Evolutionary conservation across 169 alveolate genomes (phyloP), one percentile per base, ranked within the genome.

Genomic region (Plasmodium adleri): DNA sequence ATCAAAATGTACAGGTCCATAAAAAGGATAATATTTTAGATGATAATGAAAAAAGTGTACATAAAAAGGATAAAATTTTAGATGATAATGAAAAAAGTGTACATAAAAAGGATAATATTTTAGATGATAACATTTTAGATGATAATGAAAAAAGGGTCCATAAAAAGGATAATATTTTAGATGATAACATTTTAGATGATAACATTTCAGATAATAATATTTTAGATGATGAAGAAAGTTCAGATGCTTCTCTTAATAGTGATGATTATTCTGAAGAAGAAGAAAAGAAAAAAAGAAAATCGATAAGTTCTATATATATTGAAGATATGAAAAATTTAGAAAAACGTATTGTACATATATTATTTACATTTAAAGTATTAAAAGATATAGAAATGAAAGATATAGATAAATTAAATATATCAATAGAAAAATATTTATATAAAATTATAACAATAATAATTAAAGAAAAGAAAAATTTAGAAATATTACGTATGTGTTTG

Each of bases 401-500:
- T 45, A 4, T 5, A 49, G 45, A 50, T 72, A 80, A 47, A 24
- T n/a, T 52, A 15, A 17, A 39, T 8, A 39, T 12, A n/a, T 9
- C 68, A 15, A 52, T 80, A 39, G 54, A 80, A 15, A 80, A 67
- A 5, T 22, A 60, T 60, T 26, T 43, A 28, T 56, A 66, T 5
- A 67, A 67, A 80, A 80, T 80, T 15, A 24, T 80, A 47, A 67
- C 10, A n/a, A 80, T 80, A 3, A 8, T 80, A 52, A 54, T 67
- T 15, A 80, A 64, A 58, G 75, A 80, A 67, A 56, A 59, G 24
- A 80, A 67, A 67, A 80, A 80, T 49, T 66, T 49, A 26, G 83
- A 80, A 10, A 22, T 66, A 4, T 52, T 80, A 67, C 32, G 68
- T 13, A 54, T 52, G 20, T 32, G 47, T 8, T 15, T 80, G 56